These are phyloP conservation scores for Diplogelasinospora grovesii DNA, from an alignment of 495 filamentous ascomycete genomes.

Conservation along the genomic window DNA sequence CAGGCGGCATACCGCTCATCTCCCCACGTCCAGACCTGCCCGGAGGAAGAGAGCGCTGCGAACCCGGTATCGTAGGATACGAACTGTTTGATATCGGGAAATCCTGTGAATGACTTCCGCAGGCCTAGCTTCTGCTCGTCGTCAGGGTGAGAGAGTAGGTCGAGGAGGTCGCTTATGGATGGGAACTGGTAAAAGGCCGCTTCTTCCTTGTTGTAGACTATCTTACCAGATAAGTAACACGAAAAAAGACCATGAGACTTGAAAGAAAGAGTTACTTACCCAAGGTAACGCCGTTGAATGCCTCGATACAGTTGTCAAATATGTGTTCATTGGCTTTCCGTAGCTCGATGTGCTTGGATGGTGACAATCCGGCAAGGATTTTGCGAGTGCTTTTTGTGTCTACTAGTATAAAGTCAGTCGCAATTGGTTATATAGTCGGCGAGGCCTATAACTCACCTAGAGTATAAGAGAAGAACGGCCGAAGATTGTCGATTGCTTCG, in stretches of 20 bases:
- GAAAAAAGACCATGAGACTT: no score
- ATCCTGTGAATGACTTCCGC: conserved; percentile 13
- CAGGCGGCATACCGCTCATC: conserved; percentile 47
- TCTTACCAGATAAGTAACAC: no score
- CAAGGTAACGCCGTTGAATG: conserved; percentile 21
- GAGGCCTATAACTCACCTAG: conserved; percentile 34
- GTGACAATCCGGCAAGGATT: conserved; percentile 12
- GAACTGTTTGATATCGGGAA: conserved; percentile 34
- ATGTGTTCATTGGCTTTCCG: no score
- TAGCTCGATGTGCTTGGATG: no score
- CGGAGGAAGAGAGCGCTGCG: conserved; percentile 39
- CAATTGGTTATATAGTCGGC: no score
- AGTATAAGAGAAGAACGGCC: conserved; percentile 30
- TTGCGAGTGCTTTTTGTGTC: conserved; percentile 1
- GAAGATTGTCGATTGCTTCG: conserved; percentile 20
- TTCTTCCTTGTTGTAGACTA: conserved; percentile 18
- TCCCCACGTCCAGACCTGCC: conserved; percentile 53
- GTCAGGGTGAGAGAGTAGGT: neutral
- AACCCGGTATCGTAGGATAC: conserved; percentile 47
- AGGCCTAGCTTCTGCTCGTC: neutral
- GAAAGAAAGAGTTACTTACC: conserved; percentile 3
- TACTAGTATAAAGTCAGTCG: conserved; percentile 4
- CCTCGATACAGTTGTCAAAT: conserved; percentile 18
- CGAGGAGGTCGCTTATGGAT: conserved; percentile 11
- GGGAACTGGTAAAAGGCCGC: conserved; percentile 21